A percentile compares a stretch with the other conserved stretches of the same genome.
These are phyloP conservation scores for Backusella liffmaniae DNA, from an alignment of 192 early-diverging fungal species.

Conservation along the genomic window DNA sequence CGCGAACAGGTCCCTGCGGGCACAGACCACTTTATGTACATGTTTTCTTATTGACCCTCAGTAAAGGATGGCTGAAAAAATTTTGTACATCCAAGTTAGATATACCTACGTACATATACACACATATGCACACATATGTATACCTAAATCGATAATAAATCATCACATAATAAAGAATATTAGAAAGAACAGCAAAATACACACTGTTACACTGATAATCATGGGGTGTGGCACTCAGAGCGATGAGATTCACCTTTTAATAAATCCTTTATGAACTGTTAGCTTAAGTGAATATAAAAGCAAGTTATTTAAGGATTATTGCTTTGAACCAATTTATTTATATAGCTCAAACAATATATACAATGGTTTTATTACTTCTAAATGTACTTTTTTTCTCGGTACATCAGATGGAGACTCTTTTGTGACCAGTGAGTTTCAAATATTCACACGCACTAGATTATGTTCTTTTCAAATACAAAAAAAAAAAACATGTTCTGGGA, in stretches of 20 bases:
- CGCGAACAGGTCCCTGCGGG: too few relatives aligned
- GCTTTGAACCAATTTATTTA: not conserved
- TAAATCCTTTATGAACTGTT: not conserved
- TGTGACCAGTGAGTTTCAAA: not conserved
- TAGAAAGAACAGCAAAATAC: not conserved
- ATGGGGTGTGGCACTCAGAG: not conserved
- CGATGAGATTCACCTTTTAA: not conserved
- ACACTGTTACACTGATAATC: not conserved
- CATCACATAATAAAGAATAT: not conserved
- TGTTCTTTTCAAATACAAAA: too few relatives aligned
- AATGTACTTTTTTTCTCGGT: not conserved
- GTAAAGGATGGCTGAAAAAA: too few relatives aligned
- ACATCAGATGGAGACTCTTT: not conserved
- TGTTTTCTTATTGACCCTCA: not conserved
- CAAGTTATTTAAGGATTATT: not conserved
- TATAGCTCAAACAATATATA: not conserved
- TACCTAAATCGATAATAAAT: not conserved
- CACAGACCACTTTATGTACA: too few relatives aligned
- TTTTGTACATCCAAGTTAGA: not conserved
- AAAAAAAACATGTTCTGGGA: not conserved
- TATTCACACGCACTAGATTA: not conserved
- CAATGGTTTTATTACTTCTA: not conserved
- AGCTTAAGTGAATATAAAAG: not conserved
- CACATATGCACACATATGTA: too few relatives aligned
- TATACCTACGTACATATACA: not conserved